phyloP scores from a whole-genome alignment of 2,329 filamentous ascomycete species.

The Trichophyton benhamiae region DNA sequence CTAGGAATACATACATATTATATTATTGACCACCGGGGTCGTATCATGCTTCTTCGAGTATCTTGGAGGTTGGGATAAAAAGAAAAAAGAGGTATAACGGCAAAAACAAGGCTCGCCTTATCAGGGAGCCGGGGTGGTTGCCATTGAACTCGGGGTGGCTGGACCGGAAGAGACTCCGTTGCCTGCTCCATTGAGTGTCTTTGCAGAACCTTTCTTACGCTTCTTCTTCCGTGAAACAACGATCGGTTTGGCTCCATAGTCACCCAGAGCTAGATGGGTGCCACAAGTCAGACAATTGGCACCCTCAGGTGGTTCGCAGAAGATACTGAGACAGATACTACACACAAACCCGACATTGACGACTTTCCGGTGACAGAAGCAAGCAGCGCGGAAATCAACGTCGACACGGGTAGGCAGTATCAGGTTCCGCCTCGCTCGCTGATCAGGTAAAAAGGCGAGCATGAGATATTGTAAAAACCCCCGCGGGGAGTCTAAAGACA shows the following conservation, averaged over 20 bases:
- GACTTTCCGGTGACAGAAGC: slow-evolving; percentile 87
- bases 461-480: slow-evolving; percentile 86
- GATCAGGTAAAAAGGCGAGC: slow-evolving; percentile 78
- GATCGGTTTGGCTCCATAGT: slow-evolving; percentile 64
- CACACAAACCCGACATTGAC: slow-evolving; percentile 92
- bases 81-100: not conserved
- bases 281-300: slow-evolving; percentile 73
- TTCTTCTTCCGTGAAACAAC: slow-evolving; percentile 60
- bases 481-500: slow-evolving; percentile 49
- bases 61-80: too few species aligned
- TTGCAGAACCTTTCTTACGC: slow-evolving; percentile 48
- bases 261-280: slow-evolving; percentile 60
- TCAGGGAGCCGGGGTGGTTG: slow-evolving; percentile 21
- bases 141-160: slow-evolving; percentile 48
- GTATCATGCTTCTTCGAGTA: not conserved
- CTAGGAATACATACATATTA: not conserved
- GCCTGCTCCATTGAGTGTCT: slow-evolving; percentile 27
- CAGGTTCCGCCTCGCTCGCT: slow-evolving; percentile 50
- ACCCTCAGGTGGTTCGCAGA: slow-evolving; percentile 55
- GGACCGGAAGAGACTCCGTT: slow-evolving; percentile 38
- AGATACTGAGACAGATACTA: slow-evolving; percentile 90
- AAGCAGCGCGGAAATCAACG: slow-evolving; percentile 95
- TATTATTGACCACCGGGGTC: not conserved
- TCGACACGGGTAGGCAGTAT: slow-evolving; percentile 69
- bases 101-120: not conserved